Evolutionary conservation across 345 rosid species (phyloP), one percentile per base, ranked within the genome.

Genomic region (Clausena lansium): DNA sequence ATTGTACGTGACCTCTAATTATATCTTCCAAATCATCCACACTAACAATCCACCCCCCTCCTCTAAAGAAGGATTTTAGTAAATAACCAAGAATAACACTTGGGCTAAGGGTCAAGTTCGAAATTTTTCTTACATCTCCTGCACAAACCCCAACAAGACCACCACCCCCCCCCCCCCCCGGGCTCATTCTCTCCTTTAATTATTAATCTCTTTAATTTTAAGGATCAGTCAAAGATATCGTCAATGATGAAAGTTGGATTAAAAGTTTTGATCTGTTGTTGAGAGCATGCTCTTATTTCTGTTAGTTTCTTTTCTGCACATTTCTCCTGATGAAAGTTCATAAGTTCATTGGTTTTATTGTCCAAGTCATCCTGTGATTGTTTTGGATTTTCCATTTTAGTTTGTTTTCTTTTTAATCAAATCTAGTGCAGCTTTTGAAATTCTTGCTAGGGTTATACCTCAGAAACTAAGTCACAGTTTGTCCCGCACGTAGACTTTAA

Each of bases 341-440:
- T 33, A 64, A 71, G n/a, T 47, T 50, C 14, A n/a, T 20, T 28
- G 30, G 30, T 47, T 47, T 28, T 22, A 50, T 22, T n/a, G 4
- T 64, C 32, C 70, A 45, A 54, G 63, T 41, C 24, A 60, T 73
- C 8, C 33, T 9, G 28, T 45, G 32, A 45, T n/a, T 73, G 35
- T 76, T 58, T 19, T 76, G 1, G 24, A 17, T 73, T 35, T 62
- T 32, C 28, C 22, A 25, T 47, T 35, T 66, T 28, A 8, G 57
- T 57, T 52, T n/a, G n/a, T 57, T 66, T 58, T 11, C 17, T 45
- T 13, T 54, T 19, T 33, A 39, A 58, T 77, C 4, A 64, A 63
- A 66, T 50, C 35, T 62, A 14, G 14, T 28, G 72, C 57, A 30
- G 79, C 63, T 4, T 78, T 63, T 61, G 58, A 67, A 55, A 52